Evolutionary conservation across 768 basidiomycete species (phyloP), one percentile per base, ranked within the genome.

Genomic region (Cubamyces lactineus): DNA sequence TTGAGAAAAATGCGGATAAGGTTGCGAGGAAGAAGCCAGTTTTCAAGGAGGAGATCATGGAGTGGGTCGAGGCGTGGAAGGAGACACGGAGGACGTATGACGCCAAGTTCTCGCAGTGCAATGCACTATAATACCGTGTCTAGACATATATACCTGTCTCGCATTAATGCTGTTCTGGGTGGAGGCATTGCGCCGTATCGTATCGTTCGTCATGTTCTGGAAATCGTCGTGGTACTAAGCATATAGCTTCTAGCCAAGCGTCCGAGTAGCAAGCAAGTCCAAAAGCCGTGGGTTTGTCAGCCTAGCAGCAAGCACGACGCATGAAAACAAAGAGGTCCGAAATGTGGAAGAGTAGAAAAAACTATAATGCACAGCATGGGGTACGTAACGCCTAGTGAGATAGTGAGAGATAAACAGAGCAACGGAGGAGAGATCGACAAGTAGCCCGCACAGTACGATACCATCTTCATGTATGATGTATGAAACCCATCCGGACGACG

Each of bases 11-110:
- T 23, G 45, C 67, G 23, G 49, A 65, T 30, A 63, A 59, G 58
- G 68, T 68, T 2, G 59, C 61, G 19, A 50, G 54, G 11, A 57
- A 63, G 61, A 63, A 57, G 57, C 26, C 41, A 13, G 28, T 42
- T 15, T 67, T 62, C 59, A 54, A 42, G 42, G 66, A 67, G 41
- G 69, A 70, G 66, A 56, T 72, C n/a, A 43, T 39, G 41, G 73
- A 71, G 63, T 73, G 73, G 71, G 42, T 62, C 13, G 61, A 60
- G 23, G 61, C 62, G 28, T 70, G 69, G 64, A 48, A 58, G 30
- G 70, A 64, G 39, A 71, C 71, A 19, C 49, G 57, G 56, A 59
- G 48, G 53, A 47, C 34, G 47, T 62, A 70, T 43, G 45, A 42
- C 11, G 28, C 50, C 3, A 47, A 63, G 52, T 24, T 63, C 13